Base-by-base conservation (phyloP, 768 basidiomycete genomes). In the Suillus sp. region DNA sequence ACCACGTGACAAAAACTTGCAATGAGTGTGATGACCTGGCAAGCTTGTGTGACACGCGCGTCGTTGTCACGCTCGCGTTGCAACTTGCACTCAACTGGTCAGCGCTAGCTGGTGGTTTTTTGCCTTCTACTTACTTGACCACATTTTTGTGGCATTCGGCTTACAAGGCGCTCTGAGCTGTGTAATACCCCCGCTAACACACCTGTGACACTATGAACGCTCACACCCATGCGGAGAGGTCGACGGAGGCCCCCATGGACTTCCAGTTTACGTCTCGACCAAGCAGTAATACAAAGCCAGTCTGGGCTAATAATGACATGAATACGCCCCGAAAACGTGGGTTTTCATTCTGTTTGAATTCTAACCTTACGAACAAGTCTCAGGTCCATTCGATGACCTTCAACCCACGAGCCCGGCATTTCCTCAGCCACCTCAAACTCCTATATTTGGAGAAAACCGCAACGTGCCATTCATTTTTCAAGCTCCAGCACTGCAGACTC, bases 231-330 rank as follows among this genome's bases (percentile, higher is more conserved):
- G 60, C 69, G 59, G 73, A 78, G 61, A 83, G 89, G 68, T 90
- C 89, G 14, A 91, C 80, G 56, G 93, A 93, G 71, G 90, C 89
- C 3, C 93, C 93, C 4, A 95, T 95, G 93, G 92, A 95, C 75
- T 95, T 87, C 75, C 86, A 93, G 72, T 93, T 88, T 79, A 93
- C 92, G 10, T 86, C 87, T 67, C 83, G 91, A 30, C 82, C 84
- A 18, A 83, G 73, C 65, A 79, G 72, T 61, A 72, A 75, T 42
- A 76, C 80, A 62, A 85, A 79, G 70, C 85, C 88, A 2, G 84
- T 81, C 2, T 91, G 90, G 90, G 83, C 82, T 20, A 62, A 70
- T 27, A 82, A 85, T 30, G 82, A 84, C 56, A 71, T 79, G n/a
- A 80, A 75, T 68, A 83, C 86, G 30, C 83, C 87, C 38, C 80